phyloP scores from a whole-genome alignment of 208 protist species.

The Acanthamoeba triangularis region DNA sequence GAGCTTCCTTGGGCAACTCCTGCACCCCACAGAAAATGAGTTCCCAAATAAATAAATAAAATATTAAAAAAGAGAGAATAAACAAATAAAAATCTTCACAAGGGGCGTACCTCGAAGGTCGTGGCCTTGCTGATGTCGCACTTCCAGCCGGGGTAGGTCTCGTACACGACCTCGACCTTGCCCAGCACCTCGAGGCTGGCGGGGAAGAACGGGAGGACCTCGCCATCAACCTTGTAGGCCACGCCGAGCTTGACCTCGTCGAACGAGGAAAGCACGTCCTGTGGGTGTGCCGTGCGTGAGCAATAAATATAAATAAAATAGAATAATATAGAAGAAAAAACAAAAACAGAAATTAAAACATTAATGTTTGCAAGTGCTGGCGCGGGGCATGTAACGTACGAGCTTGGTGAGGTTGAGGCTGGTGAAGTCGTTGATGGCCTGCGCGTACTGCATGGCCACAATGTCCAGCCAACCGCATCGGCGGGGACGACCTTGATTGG shows the following conservation, averaged over 20 bases:
- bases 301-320: not conserved
- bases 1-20: slow-evolving; percentile 75
- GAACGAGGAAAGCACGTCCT: slow-evolving; percentile 55
- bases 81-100: not conserved
- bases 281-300: not conserved
- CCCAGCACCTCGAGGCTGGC: slow-evolving; percentile 75
- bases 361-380: not conserved
- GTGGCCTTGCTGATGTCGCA: slow-evolving; percentile 83
- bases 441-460: slow-evolving; percentile 88
- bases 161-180: slow-evolving; percentile 89
- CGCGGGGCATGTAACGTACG: slow-evolving; percentile 82
- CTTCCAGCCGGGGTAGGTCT: slow-evolving; percentile 90
- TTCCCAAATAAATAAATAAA: not conserved
- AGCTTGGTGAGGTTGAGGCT: slow-evolving; percentile 90
- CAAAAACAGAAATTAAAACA: not conserved
- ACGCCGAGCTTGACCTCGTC: slow-evolving; percentile 87
- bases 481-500: slow-evolving; percentile 80
- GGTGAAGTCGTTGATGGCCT: slow-evolving; percentile 88
- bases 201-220: slow-evolving; percentile 62
- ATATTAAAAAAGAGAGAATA: too few species aligned
- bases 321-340: too few species aligned
- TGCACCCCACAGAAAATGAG: not conserved
- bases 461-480: slow-evolving; percentile 92
- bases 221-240: slow-evolving; percentile 80
- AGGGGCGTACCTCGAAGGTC: slow-evolving; percentile 57